Percentiles rank a stretch among this genome's conserved stretches.
Conservation (phyloP, 2,329 filamentous ascomycete genomes). For the Cladorrhinum sp. region DNA sequence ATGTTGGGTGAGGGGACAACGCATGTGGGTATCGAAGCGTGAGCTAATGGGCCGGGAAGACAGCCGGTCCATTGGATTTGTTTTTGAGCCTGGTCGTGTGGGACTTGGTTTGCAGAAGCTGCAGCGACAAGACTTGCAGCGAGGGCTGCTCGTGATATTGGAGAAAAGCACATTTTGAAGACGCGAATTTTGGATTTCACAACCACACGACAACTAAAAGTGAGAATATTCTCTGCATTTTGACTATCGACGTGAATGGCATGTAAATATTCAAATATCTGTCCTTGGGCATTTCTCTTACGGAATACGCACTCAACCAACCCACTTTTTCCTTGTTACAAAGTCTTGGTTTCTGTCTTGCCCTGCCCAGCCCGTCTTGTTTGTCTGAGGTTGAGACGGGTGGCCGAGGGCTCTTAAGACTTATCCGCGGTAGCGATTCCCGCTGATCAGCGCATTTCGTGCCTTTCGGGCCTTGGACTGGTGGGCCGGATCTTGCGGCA, state of each 20-base stretch:
- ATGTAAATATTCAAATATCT: no score
- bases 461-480: background rate
- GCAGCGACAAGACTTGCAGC: background rate
- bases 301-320: background rate
- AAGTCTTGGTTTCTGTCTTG: background rate
- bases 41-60: background rate
- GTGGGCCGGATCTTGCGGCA: background rate
- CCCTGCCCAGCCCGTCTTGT: background rate
- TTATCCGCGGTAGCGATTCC: background rate
- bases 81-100: background rate
- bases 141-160: background rate
- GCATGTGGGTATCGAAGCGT: background rate
- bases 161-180: background rate
- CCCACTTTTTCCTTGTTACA: background rate
- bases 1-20: background rate
- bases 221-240: background rate
- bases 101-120: background rate
- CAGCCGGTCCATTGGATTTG: background rate
- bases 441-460: background rate
- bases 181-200: no score
- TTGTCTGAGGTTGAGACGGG: background rate
- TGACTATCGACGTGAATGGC: background rate
- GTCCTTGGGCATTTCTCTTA: background rate
- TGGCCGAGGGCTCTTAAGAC: background rate
- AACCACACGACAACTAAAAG: no score